Evolutionary conservation across 768 basidiomycete genomes (phyloP).

Genomic region (Mrakia gelida): DNA sequence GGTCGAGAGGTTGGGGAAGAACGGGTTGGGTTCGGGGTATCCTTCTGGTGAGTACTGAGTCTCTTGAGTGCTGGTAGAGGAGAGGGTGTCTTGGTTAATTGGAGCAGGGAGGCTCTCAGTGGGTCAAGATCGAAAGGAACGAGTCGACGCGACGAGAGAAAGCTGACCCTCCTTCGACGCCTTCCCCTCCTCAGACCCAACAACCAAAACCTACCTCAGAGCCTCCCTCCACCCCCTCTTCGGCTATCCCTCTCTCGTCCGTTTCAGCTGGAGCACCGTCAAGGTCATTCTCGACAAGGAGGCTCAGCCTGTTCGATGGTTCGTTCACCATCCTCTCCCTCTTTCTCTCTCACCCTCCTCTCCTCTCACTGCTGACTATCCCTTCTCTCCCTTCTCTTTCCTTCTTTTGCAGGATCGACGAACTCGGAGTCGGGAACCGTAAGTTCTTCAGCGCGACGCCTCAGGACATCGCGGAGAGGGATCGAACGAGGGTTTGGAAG

Average conservation of each 20-base stretch:
- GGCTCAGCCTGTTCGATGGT: slow-evolving; percentile 80
- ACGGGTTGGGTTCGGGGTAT: slow-evolving; percentile 31
- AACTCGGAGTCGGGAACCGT: slow-evolving; percentile 69
- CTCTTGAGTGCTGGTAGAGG: too few relatives aligned
- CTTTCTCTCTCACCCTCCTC: neutral
- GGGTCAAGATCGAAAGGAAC: too few relatives aligned
- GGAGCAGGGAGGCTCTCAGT: too few relatives aligned
- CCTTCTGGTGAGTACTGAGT: slow-evolving; percentile 23
- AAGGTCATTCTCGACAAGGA: slow-evolving; percentile 76
- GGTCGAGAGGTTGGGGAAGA: slow-evolving; percentile 33
- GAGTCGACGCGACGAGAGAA: neutral
- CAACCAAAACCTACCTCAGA: slow-evolving; percentile 81
- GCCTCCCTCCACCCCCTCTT: slow-evolving; percentile 76
- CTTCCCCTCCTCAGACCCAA: slow-evolving; percentile 62
- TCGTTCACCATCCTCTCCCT: slow-evolving; percentile 27
- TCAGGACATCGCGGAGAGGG: slow-evolving; percentile 57
- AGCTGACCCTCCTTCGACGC: neutral
- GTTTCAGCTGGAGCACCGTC: slow-evolving; percentile 95
- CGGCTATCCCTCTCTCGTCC: slow-evolving; percentile 80
- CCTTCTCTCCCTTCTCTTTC: neutral
- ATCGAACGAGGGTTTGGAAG: slow-evolving; percentile 63
- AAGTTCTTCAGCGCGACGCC: slow-evolving; percentile 61
- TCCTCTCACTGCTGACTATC: neutral
- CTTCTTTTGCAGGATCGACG: slow-evolving; percentile 62
- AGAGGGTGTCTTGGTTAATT: too few relatives aligned